Evolutionary conservation across 208 protist species (phyloP).

Genomic region (Acanthamoeba sp.): DNA sequence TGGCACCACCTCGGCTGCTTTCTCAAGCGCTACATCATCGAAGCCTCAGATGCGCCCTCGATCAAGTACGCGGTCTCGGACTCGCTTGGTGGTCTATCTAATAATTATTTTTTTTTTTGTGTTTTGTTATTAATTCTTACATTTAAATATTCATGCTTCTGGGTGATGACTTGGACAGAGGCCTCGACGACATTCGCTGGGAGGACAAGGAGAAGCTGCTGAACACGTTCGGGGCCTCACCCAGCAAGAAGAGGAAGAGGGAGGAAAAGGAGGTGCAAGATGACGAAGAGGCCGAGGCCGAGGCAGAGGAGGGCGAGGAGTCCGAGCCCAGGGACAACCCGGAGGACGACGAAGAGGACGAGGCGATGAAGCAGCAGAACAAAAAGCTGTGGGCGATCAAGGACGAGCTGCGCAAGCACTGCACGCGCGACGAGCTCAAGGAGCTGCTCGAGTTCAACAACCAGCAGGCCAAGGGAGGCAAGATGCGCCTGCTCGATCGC

Average conservation of each 20-base stretch:
- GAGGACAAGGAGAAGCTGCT: conserved; percentile 24
- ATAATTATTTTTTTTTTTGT: not conserved
- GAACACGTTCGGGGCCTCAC: not conserved
- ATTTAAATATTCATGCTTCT: no score
- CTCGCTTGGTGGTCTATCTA: not conserved
- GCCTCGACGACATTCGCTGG: conserved; percentile 1
- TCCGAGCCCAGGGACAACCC: not conserved
- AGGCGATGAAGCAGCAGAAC: conserved; percentile 46
- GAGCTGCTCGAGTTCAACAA: conserved; percentile 40
- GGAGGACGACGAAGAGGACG: conserved; percentile 8
- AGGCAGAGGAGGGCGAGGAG: not conserved
- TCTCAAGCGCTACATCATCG: not conserved
- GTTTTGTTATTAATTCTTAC: no score
- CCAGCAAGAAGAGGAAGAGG: not conserved
- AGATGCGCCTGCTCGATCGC: not conserved
- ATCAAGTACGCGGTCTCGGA: not conserved
- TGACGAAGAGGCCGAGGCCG: not conserved
- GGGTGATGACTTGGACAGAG: not conserved
- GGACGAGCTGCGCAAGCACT: conserved; percentile 6
- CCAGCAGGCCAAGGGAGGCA: conserved; percentile 3
- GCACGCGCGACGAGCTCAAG: not conserved
- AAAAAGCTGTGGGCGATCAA: conserved; percentile 13
- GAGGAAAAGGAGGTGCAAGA: not conserved
- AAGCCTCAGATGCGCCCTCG: not conserved
- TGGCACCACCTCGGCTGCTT: conserved; percentile 52